phyloP scores from a whole-genome alignment of 2,329 filamentous ascomycete species.

The Ophiocordyceps unilateralis region DNA sequence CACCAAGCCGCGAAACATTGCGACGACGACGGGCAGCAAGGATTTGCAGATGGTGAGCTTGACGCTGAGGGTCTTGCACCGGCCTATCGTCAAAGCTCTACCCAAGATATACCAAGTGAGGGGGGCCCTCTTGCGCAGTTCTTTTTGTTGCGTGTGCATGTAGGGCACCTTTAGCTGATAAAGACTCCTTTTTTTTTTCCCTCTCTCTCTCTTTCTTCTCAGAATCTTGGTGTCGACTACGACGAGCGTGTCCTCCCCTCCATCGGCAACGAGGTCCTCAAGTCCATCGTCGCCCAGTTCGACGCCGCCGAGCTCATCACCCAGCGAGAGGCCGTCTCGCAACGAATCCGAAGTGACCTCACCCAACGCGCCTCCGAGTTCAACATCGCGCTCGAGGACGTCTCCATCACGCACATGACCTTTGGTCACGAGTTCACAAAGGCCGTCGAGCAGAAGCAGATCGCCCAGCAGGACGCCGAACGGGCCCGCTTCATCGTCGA shows the following conservation, averaged over 20 bases:
- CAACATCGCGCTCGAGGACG: slow-evolving; percentile 97
- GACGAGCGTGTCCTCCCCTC: slow-evolving; percentile 96
- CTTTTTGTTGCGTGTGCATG: too few relatives aligned
- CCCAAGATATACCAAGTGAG: slow-evolving; percentile 96
- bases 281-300: slow-evolving; percentile 96
- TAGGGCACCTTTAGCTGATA: not conserved
- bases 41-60: slow-evolving; percentile 99
- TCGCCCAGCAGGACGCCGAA: slow-evolving; percentile 97
- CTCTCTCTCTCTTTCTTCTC: too few relatives aligned
- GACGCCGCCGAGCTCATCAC: slow-evolving; percentile 98
- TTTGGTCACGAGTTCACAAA: slow-evolving; percentile 98
- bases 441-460: slow-evolving; percentile 99
- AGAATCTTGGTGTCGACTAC: slow-evolving; percentile 97
- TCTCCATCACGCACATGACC: slow-evolving; percentile 99
- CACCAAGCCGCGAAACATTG: slow-evolving; percentile 93
- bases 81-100: slow-evolving; percentile 79
- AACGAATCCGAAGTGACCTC: slow-evolving; percentile 84
- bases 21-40: slow-evolving; percentile 94
- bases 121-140: too few relatives aligned
- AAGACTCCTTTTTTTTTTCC: too few relatives aligned
- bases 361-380: slow-evolving; percentile 89
- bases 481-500: slow-evolving; percentile 95
- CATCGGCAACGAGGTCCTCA: slow-evolving; percentile 98
- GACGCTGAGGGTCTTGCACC: slow-evolving; percentile 85
- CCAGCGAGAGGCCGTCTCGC: slow-evolving; percentile 89